Percentiles rank a stretch among this genome's conserved stretches.
Conservation (phyloP, 1,284 basidiomycete genomes). For the Fistulinella cinereoalba region DNA sequence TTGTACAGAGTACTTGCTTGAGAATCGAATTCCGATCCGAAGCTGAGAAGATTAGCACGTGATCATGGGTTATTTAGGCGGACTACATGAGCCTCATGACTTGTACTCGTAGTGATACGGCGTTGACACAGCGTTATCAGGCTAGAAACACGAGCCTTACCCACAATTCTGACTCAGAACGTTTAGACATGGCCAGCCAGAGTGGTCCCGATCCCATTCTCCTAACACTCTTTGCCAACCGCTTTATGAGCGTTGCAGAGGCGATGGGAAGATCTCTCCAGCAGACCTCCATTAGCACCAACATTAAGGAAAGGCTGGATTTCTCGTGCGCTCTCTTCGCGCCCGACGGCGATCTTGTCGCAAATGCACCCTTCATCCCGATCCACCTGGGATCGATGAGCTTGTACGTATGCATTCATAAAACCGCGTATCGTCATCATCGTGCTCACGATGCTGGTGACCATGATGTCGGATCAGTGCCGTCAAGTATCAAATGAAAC, state of each 20-base stretch:
- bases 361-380: slow-evolving; percentile 86
- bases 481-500: slow-evolving; percentile 85
- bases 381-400: slow-evolving; percentile 83
- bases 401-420: slow-evolving; percentile 67
- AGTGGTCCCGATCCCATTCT: slow-evolving; percentile 76
- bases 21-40: too few relatives aligned
- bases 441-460: neutral
- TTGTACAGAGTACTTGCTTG: slow-evolving; percentile 45
- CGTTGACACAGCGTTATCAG: too few relatives aligned
- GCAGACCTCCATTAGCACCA: slow-evolving; percentile 88
- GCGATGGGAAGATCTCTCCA: slow-evolving; percentile 90
- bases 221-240: slow-evolving; percentile 86
- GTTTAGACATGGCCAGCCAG: slow-evolving; percentile 18
- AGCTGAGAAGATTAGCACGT: slow-evolving; percentile 4
- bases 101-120: neutral
- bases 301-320: slow-evolving; percentile 88
- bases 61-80: slow-evolving; percentile 9
- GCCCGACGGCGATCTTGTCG: slow-evolving; percentile 87
- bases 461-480: slow-evolving; percentile 50
- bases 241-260: slow-evolving; percentile 91
- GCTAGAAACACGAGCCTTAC: too few relatives aligned
- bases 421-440: too few relatives aligned
- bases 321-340: slow-evolving; percentile 90
- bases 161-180: neutral
- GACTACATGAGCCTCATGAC: too few relatives aligned